These are phyloP conservation scores for Collybia nuda DNA, from an alignment of 768 basidiomycete genomes.

Conservation along the genomic window DNA sequence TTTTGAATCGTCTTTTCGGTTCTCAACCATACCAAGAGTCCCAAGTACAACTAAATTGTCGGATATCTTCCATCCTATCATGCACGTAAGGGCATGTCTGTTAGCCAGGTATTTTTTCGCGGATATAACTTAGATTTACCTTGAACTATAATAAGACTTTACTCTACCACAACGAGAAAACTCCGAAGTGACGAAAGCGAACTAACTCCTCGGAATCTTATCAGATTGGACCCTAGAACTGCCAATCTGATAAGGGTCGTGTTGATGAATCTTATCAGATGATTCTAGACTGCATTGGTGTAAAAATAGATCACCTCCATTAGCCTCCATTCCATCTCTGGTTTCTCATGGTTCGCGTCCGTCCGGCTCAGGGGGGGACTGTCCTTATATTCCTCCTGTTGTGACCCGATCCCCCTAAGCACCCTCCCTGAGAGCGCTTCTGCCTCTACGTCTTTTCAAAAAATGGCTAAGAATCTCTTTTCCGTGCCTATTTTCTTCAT, in stretches of 20 bases:
- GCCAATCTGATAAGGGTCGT: conserved; percentile 21
- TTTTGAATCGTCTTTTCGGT: too few species aligned
- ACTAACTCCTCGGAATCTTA: conserved; percentile 22
- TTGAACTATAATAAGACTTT: too few species aligned
- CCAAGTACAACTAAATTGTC: too few species aligned
- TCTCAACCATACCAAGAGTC: too few species aligned
- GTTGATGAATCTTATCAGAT: conserved; percentile 19
- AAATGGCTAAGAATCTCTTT: conserved; percentile 77
- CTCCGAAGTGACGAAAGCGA: background rate
- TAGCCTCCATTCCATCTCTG: background rate
- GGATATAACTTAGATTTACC: too few species aligned
- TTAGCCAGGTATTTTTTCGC: too few species aligned
- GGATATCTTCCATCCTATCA: too few species aligned
- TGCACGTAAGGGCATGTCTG: too few species aligned
- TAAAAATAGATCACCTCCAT: background rate
- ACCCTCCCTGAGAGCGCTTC: conserved; percentile 9
- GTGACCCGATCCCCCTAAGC: conserved; percentile 12
- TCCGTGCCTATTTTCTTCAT: conserved; percentile 95
- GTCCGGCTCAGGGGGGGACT: background rate
- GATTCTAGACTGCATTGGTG: background rate
- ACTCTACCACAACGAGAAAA: background rate
- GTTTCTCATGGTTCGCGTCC: background rate
- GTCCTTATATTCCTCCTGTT: conserved; percentile 2
- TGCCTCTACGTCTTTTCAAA: conserved; percentile 12
- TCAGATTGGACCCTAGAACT: conserved; percentile 29